A percentile compares a stretch with the other conserved stretches of the same genome.
phyloP scores from a whole-genome alignment of 2,329 filamentous ascomycete genomes.

The Penicillium sp. region DNA sequence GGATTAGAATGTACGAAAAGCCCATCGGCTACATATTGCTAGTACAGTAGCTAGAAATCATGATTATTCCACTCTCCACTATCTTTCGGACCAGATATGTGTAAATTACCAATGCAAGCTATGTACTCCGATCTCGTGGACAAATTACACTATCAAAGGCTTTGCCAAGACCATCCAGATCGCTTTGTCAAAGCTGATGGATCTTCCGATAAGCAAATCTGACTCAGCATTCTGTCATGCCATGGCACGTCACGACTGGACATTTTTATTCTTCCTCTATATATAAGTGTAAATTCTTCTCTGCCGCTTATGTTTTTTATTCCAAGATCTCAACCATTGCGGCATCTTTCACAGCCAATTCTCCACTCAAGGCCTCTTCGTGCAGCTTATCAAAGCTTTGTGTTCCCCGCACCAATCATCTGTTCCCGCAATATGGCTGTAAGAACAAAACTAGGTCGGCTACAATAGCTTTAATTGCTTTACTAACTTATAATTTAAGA shows the following conservation, averaged over 20 bases:
- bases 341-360: conserved; percentile 17
- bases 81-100: not conserved
- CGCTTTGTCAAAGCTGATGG: conserved; percentile 31
- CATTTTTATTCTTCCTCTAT: conserved; percentile 2
- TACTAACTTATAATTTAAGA: conserved; percentile 13
- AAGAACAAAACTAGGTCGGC: conserved; percentile 9
- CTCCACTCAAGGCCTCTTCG: conserved; percentile 11
- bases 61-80: conserved; percentile 2
- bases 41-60: conserved; percentile 12
- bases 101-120: conserved; percentile 9
- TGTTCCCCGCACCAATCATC: conserved; percentile 20
- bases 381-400: conserved; percentile 15
- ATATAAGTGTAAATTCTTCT: conserved; percentile 8
- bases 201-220: conserved; percentile 20
- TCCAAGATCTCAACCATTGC: conserved; percentile 22
- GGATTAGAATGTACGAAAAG: conserved; percentile 1
- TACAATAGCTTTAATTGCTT: not conserved
- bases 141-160: not conserved
- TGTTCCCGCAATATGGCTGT: conserved; percentile 35
- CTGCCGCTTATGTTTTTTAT: conserved; percentile 26
- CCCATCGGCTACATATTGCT: not conserved
- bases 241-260: conserved; percentile 14
- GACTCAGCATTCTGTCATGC: conserved; percentile 22
- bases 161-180: not conserved
- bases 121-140: no score